Evolutionary conservation across 768 basidiomycete species (phyloP), one percentile per base, ranked within the genome.

Genomic region (Mycena kentingensis): DNA sequence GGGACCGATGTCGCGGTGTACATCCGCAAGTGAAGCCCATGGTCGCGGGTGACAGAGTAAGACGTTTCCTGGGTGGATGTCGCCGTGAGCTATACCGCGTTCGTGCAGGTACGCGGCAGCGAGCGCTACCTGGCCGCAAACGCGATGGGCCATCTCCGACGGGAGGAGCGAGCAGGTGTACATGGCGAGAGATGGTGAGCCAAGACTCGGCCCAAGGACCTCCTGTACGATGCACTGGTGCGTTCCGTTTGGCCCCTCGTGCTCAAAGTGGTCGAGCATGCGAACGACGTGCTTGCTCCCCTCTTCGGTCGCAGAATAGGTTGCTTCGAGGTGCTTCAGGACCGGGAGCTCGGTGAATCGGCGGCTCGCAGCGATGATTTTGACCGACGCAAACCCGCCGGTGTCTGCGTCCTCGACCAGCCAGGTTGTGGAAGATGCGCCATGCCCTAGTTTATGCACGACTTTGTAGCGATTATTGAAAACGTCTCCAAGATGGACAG

Each of bases 391-490:
- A 58, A 77, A 75, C 45, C 72, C 72, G 50, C 72, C 71, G 43
- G 72, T 67, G n/a, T 75, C 78, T 61, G 31, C 34, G 47, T 68
- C 63, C 38, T 62, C 55, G n/a, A 58, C 70, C 12, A 71, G 61
- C 73, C 73, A 73, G 8, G 72, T 70, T 1, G 70, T 75, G 7
- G 71, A 73, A 55, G 70, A 76, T 47, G 68, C 67, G 8, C 75
- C 75, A 70, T 68, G 74, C 6, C 80, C 80, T 21, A 81, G 62
- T 61, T 81, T 81, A 39, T 77, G 63, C 22, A 81, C 73, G 49
- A 80, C 71, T 24, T 68, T 57, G 63, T 80, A 81, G 34, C 77
- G 63, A 5, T 69, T 56, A 47, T 67, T 68, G 58, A 78, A 72
- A 8, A 64, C 64, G 53, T 78, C 73, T 25, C 75, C 75, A 37